These are phyloP conservation scores for Candida manassasensis DNA, from an alignment of 805 yeast species.

Conservation along the genomic window DNA sequence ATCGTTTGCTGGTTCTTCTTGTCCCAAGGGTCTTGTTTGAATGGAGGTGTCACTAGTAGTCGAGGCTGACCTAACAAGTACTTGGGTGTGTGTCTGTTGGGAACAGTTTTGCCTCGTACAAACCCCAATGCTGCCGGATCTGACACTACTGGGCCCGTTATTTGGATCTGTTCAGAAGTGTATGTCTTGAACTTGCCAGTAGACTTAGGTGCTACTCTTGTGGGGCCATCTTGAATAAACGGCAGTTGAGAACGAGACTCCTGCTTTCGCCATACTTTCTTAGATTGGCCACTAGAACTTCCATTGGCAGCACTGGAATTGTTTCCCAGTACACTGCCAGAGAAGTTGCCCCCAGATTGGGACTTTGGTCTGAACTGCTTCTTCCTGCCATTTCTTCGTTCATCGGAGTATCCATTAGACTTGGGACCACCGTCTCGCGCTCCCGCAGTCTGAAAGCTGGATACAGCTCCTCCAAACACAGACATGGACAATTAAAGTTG, in stretches of 20 bases:
- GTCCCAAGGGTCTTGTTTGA: slow-evolving; percentile 61
- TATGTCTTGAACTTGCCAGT: slow-evolving; percentile 16
- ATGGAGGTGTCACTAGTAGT: slow-evolving; percentile 27
- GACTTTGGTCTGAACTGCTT: background rate
- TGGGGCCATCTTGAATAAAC: slow-evolving; percentile 14
- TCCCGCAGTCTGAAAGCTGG: slow-evolving; percentile 5
- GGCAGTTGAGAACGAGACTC: slow-evolving; percentile 4
- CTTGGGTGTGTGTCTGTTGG: slow-evolving; percentile 30
- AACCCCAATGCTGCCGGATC: slow-evolving; percentile 31
- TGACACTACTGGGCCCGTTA: slow-evolving; percentile 27
- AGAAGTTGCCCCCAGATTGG: background rate
- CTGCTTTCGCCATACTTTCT: slow-evolving; percentile 4
- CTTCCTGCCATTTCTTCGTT: slow-evolving; percentile 9
- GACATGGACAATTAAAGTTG: slow-evolving; percentile 14
- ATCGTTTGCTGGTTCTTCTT: slow-evolving; percentile 61
- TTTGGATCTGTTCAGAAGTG: slow-evolving; percentile 15
- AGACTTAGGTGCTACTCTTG: slow-evolving; percentile 18
- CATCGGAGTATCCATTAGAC: slow-evolving; percentile 11
- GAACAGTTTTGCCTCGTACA: slow-evolving; percentile 7
- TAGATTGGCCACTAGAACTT: slow-evolving; percentile 4
- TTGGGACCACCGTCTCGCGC: slow-evolving; percentile 7
- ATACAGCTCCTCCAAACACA: slow-evolving; percentile 14
- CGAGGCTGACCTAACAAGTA: slow-evolving; percentile 34
- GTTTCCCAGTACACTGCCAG: background rate
- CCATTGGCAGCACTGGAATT: slow-evolving; percentile 1